phyloP scores from a whole-genome alignment of 2,329 filamentous ascomycete species.

The Clonostachys chloroleuca region DNA sequence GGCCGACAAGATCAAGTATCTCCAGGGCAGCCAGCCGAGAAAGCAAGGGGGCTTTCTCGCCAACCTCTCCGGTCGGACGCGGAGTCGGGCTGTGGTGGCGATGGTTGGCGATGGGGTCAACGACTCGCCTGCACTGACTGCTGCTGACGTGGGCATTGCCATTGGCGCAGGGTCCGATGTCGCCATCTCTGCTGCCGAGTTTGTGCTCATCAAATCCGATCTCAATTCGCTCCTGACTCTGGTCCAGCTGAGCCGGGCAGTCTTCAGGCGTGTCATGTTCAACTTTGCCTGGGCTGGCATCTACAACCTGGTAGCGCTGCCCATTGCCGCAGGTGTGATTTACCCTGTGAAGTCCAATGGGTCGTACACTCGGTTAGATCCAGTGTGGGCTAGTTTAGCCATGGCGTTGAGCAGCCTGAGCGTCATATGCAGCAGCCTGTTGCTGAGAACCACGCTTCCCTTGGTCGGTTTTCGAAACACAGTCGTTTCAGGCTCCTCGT shows the following conservation, averaged over 20 bases:
- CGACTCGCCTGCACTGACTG: conserved; percentile 61
- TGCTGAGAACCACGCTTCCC: conserved; percentile 38
- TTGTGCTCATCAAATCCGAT: conserved; percentile 56
- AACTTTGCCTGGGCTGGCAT: conserved; percentile 66
- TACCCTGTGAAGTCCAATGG: conserved; percentile 48
- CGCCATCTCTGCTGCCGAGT: conserved; percentile 60
- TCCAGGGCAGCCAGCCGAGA: conserved; percentile 14
- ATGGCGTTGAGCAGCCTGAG: conserved; percentile 65
- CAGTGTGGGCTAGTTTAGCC: conserved; percentile 38
- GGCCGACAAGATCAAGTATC: conserved; percentile 36
- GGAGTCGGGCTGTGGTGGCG: conserved; percentile 45
- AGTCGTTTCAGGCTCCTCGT: too few species aligned
- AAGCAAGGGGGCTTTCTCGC: conserved; percentile 1
- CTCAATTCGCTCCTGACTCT: conserved; percentile 56
- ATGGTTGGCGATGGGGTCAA: conserved; percentile 73
- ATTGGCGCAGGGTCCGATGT: conserved; percentile 66
- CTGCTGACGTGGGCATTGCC: conserved; percentile 64
- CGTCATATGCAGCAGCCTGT: conserved; percentile 57
- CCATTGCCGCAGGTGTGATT: conserved; percentile 61
- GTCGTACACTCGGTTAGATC: conserved; percentile 31
- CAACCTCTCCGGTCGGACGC: conserved; percentile 7
- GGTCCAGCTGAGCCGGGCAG: conserved; percentile 51
- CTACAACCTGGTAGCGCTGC: conserved; percentile 61
- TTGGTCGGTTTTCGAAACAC: conserved; percentile 28
- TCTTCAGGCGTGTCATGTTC: conserved; percentile 61